Base-by-base conservation (phyloP, 441 rosid genomes). In the Corymbia citriodora region DNA sequence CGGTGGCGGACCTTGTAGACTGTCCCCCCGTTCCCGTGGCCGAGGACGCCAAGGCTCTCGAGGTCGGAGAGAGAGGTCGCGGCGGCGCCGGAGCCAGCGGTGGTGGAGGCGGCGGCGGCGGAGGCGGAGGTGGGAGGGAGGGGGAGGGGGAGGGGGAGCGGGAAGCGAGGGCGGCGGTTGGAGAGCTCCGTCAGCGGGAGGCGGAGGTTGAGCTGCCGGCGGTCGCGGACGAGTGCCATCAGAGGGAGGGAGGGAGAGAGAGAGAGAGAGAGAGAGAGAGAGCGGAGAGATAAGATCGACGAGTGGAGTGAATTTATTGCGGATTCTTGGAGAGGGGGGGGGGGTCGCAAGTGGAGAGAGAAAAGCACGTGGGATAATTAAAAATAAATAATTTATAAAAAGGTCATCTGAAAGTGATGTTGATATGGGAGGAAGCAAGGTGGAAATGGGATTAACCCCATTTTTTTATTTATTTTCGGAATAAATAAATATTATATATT, bases 151-250 rank as follows among this genome's bases (percentile, higher is more conserved):
- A 95, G 92, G 4, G 97, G 93, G 27, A 92, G 88, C 49, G 97
- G 95, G 91, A 96, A 95, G 27, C 96, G 96, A 10, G 94, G 96
- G 86, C 96, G 94, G 90, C 97, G 95, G 13, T 95, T 97, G 68
- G 98, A 91, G 40, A 89, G 88, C 1, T 96, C 98, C 9, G 97
- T 96, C 9, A 96, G 91, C 8, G 98, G 98, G 49, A 98, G 99
- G 65, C 97, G 97, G 91, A 98, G 99, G 79, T 95, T 98, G 48
- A 98, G 89, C 91, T 95, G 99, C 48, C 97, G 97, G 91, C 99
- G 99, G 9, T 95, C 95, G 18, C 98, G 95, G 57, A 96, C 98
- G 0, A 95, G 25, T 19, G 98, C 98, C 99, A 97, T 97, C 0
- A 27, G 53, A 55, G 49, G 49, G n/a, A 55, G 15, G 19, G 19